phyloP scores from a whole-genome alignment of 2,329 filamentous ascomycete genomes.

The Trichoderma arundinaceum region DNA sequence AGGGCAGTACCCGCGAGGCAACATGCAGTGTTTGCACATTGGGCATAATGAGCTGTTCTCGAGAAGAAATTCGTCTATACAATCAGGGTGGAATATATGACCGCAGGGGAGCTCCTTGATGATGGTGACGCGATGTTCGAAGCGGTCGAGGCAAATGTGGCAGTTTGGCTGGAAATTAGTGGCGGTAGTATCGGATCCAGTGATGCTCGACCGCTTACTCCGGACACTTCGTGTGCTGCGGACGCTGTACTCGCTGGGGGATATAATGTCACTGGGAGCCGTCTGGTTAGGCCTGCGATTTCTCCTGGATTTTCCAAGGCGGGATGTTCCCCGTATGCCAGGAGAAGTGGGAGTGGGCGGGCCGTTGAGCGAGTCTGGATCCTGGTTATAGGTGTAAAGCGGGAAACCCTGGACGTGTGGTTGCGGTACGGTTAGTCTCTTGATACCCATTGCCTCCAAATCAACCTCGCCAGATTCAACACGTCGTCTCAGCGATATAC shows the following conservation, averaged over 20 bases:
- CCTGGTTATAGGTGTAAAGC: constrained; percentile 74
- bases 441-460: constrained; percentile 84
- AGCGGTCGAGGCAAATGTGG: constrained; percentile 88
- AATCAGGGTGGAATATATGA: constrained; percentile 92
- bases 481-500: constrained; percentile 69
- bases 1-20: constrained; percentile 71
- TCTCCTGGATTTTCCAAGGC: constrained; percentile 41
- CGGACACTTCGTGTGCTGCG: constrained; percentile 41
- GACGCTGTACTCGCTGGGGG: constrained; percentile 36
- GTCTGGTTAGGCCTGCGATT: constrained; percentile 42
- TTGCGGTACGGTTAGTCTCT: constrained; percentile 76
- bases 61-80: constrained; percentile 83
- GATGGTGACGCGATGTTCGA: constrained; percentile 68
- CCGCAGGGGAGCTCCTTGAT: constrained; percentile 88
- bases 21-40: constrained; percentile 82
- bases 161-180: constrained; percentile 79
- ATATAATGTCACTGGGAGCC: constrained; percentile 39
- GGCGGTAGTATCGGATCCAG: constrained; percentile 47
- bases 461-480: constrained; percentile 82
- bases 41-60: constrained; percentile 86
- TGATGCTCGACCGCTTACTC: constrained; percentile 48
- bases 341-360: constrained; percentile 47
- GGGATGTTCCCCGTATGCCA: constrained; percentile 39
- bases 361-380: constrained; percentile 49
- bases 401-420: constrained; percentile 75